Evolutionary conservation across 2,329 filamentous ascomycete genomes (phyloP).

Genomic region (Fusarium caatingaense): DNA sequence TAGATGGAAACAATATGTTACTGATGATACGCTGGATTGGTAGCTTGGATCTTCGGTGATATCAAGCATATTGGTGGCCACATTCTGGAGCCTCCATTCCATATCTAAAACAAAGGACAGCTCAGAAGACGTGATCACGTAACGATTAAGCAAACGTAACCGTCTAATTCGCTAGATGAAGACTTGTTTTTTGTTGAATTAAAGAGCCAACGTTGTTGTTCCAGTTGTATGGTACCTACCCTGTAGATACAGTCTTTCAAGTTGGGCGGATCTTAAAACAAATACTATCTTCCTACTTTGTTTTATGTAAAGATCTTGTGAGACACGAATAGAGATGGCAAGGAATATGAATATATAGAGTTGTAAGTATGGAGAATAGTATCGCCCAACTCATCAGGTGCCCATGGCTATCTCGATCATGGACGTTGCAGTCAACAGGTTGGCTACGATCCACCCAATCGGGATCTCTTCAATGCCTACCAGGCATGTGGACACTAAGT

Average conservation of each 20-base stretch:
- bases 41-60: background rate
- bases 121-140: background rate
- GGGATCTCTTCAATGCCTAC: background rate
- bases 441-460: background rate
- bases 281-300: background rate
- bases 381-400: background rate
- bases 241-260: background rate
- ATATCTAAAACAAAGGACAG: too few species aligned
- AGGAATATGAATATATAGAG: background rate
- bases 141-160: background rate
- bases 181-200: background rate
- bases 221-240: background rate
- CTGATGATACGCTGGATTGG: background rate
- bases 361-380: background rate
- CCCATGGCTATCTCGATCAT: background rate
- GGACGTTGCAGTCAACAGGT: background rate
- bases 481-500: background rate
- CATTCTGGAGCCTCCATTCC: too few species aligned
- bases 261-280: background rate
- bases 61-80: background rate
- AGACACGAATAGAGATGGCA: rapidly evolving
- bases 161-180: background rate
- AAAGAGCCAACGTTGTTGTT: background rate
- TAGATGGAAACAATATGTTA: background rate
- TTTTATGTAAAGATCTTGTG: background rate